Evolutionary conservation across 495 filamentous ascomycete genomes (phyloP).

Genomic region (Aspergillus coremiiformis): DNA sequence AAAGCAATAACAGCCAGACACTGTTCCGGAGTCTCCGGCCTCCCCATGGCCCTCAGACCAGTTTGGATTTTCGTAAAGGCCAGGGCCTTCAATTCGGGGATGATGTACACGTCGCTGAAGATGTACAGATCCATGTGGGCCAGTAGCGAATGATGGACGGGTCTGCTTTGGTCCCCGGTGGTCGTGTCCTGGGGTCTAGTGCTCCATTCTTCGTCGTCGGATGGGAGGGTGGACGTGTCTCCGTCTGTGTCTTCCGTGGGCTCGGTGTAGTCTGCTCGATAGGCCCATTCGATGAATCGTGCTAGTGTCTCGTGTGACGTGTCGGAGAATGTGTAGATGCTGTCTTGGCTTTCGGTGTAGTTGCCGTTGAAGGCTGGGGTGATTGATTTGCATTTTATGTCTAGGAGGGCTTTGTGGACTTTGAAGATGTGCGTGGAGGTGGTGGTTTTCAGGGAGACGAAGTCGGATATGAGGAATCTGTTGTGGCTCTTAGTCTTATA

Average conservation of each 20-base stretch:
- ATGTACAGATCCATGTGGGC: neutral
- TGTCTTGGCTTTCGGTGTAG: neutral
- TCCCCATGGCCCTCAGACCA: neutral
- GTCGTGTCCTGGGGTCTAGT: too few relatives aligned
- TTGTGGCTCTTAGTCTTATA: neutral
- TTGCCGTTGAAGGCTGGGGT: neutral
- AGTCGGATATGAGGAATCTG: neutral
- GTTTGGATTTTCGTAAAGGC: neutral
- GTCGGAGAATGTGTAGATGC: neutral
- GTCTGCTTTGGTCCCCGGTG: neutral
- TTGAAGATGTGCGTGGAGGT: neutral
- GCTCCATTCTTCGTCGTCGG: too few relatives aligned
- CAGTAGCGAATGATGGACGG: neutral
- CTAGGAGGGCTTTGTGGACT: neutral
- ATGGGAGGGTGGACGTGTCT: too few relatives aligned
- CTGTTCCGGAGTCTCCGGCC: neutral
- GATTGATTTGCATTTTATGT: neutral
- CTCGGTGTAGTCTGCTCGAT: conserved; percentile 1
- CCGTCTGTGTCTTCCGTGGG: too few relatives aligned
- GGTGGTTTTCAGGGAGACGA: neutral
- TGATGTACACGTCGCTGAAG: neutral
- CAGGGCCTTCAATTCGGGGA: neutral
- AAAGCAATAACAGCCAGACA: neutral
- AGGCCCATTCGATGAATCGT: conserved; percentile 2
- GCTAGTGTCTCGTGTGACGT: neutral